phyloP scores from a whole-genome alignment of 768 basidiomycete genomes.

The Leccinum subtestaceum region DNA sequence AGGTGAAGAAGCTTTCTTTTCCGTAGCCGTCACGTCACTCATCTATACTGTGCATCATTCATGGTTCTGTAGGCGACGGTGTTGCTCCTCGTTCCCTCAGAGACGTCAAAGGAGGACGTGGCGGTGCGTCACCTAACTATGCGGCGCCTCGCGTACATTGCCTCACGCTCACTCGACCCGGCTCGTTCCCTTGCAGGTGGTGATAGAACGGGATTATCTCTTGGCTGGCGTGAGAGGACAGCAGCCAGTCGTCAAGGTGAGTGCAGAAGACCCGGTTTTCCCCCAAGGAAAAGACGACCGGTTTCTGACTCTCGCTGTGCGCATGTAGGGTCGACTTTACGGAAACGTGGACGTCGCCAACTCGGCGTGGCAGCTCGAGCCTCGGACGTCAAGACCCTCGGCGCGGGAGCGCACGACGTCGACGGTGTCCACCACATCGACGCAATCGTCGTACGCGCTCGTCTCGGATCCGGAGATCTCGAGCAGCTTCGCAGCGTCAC shows the following conservation, averaged over 20 bases:
- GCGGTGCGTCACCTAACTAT: conserved; percentile 43
- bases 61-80: conserved; percentile 60
- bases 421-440: conserved; percentile 70
- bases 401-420: conserved; percentile 73
- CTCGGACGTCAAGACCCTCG: conserved; percentile 49
- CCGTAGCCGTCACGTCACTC: conserved; percentile 6
- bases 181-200: conserved; percentile 45
- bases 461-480: conserved; percentile 85
- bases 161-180: not conserved
- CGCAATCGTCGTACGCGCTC: conserved; percentile 78
- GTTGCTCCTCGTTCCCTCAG: conserved; percentile 68
- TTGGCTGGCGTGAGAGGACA: conserved; percentile 72
- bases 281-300: not conserved
- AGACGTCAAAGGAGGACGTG: conserved; percentile 69
- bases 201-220: conserved; percentile 68
- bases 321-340: conserved; percentile 70
- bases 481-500: conserved; percentile 79
- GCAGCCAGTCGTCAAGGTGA: conserved; percentile 70
- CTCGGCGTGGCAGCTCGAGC: conserved; percentile 80
- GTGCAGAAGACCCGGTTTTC: conserved; percentile 11
- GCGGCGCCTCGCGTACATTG: not conserved
- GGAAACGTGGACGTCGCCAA: conserved; percentile 61
- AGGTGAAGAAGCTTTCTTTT: conserved; percentile 45
- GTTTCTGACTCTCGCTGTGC: not conserved
- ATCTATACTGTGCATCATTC: conserved; percentile 19